These are phyloP conservation scores for Sergeia podlipaevii DNA, from an alignment of 208 protist species.

Conservation along the genomic window DNA sequence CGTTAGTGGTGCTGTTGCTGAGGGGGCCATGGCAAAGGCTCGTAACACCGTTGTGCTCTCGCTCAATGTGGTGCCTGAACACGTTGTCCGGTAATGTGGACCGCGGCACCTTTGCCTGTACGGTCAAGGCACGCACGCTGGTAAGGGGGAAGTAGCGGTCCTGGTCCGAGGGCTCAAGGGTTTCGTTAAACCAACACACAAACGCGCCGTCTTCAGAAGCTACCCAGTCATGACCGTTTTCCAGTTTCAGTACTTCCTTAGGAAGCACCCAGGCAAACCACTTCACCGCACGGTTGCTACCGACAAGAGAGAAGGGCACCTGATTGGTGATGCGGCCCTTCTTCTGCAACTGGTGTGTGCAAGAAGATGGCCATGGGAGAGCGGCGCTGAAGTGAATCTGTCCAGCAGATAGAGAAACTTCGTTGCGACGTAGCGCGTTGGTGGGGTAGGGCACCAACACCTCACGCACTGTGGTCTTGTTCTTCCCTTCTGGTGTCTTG, in stretches of 20 bases:
- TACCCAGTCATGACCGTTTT: constrained; percentile 42
- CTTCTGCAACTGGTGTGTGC: constrained; percentile 52
- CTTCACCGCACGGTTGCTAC: constrained; percentile 19
- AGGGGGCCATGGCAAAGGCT: constrained; percentile 5
- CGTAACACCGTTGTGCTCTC: constrained; percentile 9
- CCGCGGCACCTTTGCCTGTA: constrained; percentile 32
- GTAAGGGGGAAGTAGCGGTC: constrained; percentile 81
- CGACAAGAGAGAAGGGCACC: constrained; percentile 56
- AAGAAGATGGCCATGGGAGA: constrained; percentile 69
- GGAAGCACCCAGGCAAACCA: constrained; percentile 80
- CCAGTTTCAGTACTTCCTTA: constrained; percentile 51
- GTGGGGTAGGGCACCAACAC: constrained; percentile 61
- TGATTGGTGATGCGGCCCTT: constrained; percentile 37
- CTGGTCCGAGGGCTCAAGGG: constrained; percentile 48
- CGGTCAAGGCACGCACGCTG: constrained; percentile 37
- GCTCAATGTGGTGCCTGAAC: constrained; percentile 36
- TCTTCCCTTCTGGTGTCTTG: constrained; percentile 3
- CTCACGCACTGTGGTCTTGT: constrained; percentile 31
- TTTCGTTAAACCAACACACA: constrained; percentile 74
- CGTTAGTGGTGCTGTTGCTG: constrained; percentile 1
- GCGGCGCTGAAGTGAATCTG: constrained; percentile 57
- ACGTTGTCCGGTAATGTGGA: constrained; percentile 47
- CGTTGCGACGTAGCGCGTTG: constrained; percentile 34
- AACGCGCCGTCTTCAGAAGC: constrained; percentile 58
- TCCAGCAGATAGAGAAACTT: constrained; percentile 21